Base-by-base conservation (phyloP, 768 basidiomycete genomes). In the Hortiboletus flavorubellus region DNA sequence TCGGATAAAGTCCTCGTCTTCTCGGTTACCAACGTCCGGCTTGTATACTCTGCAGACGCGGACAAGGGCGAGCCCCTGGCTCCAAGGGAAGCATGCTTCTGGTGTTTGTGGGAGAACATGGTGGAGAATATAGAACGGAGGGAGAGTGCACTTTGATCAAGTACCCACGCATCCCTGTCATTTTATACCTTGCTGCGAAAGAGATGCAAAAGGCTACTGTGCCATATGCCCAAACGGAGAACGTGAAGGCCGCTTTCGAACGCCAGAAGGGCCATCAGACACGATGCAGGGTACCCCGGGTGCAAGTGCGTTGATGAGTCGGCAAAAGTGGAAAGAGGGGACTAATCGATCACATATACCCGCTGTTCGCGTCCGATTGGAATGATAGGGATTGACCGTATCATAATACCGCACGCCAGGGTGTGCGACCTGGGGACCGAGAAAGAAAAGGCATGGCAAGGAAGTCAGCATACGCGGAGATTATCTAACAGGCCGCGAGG, bases 91-190 rank as follows among this genome's bases (percentile, higher is more conserved):
- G 23, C 29, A 12, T 46, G 21, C 30, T 56, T 62, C n/a, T 54
- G 49, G 12, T 63, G 47, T 10, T 21, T 21, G 21, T 21, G 21
- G 53, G 56, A 63, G 47, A 59, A 68, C 63, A 66, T 68, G 58
- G 6, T 57, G 37, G 10, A 51, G 44, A 14, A 42, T 11, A 41
- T 45, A 23, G 46, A 42, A 8, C 3, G 9, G 12, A 29, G 5
- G 7, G 45, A 39, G 46, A n/a, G 23, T 37, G 45, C 16, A 7
- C 41, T 23, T 21, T 30, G 29, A 8, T 8, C 16, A 26, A 26
- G 26, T 26, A 48, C 9, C 30, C 29, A 26, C 8, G 10, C 15
- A 21, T 5, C 6, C 15, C 41, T 34, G 30, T 10, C 44, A 12
- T 44, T 63, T 66, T 66, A 67, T 68, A 63, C 40, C 38, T 37